Conservation (phyloP, 2,329 filamentous ascomycete species). For the Lachnellula subtilissima region DNA sequence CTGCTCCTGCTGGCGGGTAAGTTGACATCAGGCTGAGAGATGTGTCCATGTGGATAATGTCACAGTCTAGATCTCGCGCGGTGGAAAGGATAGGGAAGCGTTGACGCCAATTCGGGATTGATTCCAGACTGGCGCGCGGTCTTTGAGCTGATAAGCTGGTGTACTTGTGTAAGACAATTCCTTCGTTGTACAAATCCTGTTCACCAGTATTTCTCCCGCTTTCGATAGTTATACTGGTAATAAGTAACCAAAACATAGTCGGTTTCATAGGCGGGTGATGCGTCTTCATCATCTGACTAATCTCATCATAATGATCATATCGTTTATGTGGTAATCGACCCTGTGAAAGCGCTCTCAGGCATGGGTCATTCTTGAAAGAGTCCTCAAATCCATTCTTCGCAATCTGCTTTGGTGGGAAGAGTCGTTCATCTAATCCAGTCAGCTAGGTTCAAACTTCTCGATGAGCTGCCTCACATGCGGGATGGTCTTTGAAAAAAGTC, state of each 20-base stretch:
- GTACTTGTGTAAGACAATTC: slow-evolving; percentile 23
- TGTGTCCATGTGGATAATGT: slow-evolving; percentile 58
- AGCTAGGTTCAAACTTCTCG: slow-evolving; percentile 10
- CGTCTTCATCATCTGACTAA: slow-evolving; percentile 9
- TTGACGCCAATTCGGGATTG: slow-evolving; percentile 52
- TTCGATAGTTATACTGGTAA: slow-evolving; percentile 17
- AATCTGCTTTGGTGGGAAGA: slow-evolving; percentile 50
- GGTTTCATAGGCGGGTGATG: slow-evolving; percentile 20
- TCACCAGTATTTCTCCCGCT: slow-evolving; percentile 15
- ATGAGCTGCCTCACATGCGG: slow-evolving; percentile 50
- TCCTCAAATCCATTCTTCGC: slow-evolving; percentile 50
- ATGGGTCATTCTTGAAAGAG: slow-evolving; percentile 61
- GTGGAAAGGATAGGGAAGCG: slow-evolving; percentile 52
- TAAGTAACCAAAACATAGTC: slow-evolving; percentile 26
- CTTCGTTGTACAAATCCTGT: slow-evolving; percentile 19
- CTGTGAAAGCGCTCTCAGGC: slow-evolving; percentile 57
- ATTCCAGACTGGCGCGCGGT: slow-evolving; percentile 41
- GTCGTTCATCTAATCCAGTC: slow-evolving; percentile 38
- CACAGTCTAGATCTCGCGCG: slow-evolving; percentile 48
- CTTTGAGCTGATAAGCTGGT: slow-evolving; percentile 16
- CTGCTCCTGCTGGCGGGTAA: slow-evolving; percentile 54
- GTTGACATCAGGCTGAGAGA: slow-evolving; percentile 54
- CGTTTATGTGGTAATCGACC: slow-evolving; percentile 23
- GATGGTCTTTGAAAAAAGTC: slow-evolving; percentile 58
- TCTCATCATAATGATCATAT: slow-evolving; percentile 17